phyloP scores from a whole-genome alignment of 805 yeast species.

The Yarrowia sp. region DNA sequence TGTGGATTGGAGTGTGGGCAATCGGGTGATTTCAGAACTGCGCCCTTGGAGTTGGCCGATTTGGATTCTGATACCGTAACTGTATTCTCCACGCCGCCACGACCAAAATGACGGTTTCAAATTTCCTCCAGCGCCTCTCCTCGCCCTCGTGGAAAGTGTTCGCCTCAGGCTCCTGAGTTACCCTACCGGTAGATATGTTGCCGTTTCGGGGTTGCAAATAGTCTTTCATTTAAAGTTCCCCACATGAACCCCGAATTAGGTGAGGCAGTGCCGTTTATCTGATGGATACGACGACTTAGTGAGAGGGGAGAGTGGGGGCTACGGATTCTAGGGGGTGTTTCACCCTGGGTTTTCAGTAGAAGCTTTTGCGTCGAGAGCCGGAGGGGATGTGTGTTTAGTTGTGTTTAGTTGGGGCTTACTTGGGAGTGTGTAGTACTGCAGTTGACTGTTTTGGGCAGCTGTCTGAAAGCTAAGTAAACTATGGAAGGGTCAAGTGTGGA shows the following conservation, averaged over 20 bases:
- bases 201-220: constrained; percentile 13
- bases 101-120: not conserved
- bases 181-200: constrained; percentile 20
- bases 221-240: constrained; percentile 26
- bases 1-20: not conserved
- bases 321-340: not conserved
- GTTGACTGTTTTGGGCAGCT: no score
- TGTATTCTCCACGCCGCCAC: not conserved
- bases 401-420: not conserved
- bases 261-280: constrained; percentile 32
- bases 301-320: not conserved
- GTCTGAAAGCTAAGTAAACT: no score
- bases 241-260: constrained; percentile 24
- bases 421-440: no score
- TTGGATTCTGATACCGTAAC: not conserved
- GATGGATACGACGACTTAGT: not conserved
- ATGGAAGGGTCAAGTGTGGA: no score
- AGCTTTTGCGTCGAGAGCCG: no score
- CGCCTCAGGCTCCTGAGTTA: not conserved
- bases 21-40: constrained; percentile 6
- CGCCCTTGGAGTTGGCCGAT: not conserved
- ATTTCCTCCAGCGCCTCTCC: not conserved
- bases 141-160: not conserved
- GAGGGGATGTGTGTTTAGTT: not conserved
- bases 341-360: no score